These are phyloP conservation scores for Yarrowia sp. DNA, from an alignment of 805 yeast genomes.

Conservation along the genomic window DNA sequence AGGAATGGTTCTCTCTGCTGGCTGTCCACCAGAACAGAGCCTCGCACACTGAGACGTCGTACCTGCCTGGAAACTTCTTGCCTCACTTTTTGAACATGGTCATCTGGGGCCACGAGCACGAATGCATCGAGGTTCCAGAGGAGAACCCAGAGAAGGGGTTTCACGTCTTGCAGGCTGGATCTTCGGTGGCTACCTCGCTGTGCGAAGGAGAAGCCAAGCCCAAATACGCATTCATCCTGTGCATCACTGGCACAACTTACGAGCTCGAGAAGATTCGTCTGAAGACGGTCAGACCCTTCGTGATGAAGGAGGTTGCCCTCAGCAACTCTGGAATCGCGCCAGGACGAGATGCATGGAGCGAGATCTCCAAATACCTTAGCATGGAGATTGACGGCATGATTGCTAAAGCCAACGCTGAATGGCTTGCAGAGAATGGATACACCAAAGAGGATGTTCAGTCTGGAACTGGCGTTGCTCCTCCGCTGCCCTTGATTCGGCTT, in stretches of 20 bases:
- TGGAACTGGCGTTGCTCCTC: slow-evolving; percentile 43
- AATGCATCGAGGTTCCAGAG: slow-evolving; percentile 72
- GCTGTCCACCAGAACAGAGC: slow-evolving; percentile 91
- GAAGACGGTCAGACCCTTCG: slow-evolving; percentile 77
- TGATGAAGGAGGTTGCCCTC: slow-evolving; percentile 63
- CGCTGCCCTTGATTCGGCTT: slow-evolving; percentile 77
- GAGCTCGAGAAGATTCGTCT: slow-evolving; percentile 60
- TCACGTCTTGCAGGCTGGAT: slow-evolving; percentile 85
- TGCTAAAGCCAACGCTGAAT: slow-evolving; percentile 52
- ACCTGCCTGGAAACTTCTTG: slow-evolving; percentile 78
- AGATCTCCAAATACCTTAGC: slow-evolving; percentile 58
- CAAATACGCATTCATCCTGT: slow-evolving; percentile 72
- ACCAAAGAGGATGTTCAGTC: slow-evolving; percentile 20
- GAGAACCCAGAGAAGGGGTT: slow-evolving; percentile 57
- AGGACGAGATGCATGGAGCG: slow-evolving; percentile 56
- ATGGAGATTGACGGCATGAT: slow-evolving; percentile 68
- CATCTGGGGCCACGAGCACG: slow-evolving; percentile 98
- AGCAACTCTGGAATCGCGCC: slow-evolving; percentile 56
- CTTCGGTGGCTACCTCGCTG: slow-evolving; percentile 87
- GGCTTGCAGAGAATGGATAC: slow-evolving; percentile 40
- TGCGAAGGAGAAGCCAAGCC: slow-evolving; percentile 77
- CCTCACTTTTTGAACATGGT: slow-evolving; percentile 81
- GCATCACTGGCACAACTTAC: slow-evolving; percentile 57
- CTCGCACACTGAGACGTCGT: slow-evolving; percentile 74
- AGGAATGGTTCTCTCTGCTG: slow-evolving; percentile 77